Percentiles rank a stretch among this genome's conserved stretches.
phyloP scores from a whole-genome alignment of 768 basidiomycete species.

The Amanita polypyramis region DNA sequence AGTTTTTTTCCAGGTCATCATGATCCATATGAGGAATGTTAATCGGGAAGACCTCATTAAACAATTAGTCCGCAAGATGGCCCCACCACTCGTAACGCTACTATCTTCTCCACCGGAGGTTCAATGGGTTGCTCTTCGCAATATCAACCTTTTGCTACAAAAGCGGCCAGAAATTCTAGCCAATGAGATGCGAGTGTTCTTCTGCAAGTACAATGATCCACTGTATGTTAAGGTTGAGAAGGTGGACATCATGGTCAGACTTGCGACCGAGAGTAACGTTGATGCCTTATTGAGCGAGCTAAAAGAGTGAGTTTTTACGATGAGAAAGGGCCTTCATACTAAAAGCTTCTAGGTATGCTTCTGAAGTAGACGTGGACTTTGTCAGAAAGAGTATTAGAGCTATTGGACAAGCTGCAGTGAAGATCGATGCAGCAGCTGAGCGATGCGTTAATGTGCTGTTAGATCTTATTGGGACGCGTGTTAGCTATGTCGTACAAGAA shows the following conservation, averaged over 20 bases:
- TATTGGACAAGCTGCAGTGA: slow-evolving; percentile 94
- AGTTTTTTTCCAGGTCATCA: slow-evolving; percentile 60
- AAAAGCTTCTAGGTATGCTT: slow-evolving; percentile 60
- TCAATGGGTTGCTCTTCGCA: slow-evolving; percentile 96
- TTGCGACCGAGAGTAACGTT: slow-evolving; percentile 86
- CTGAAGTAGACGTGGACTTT: slow-evolving; percentile 97
- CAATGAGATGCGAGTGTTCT: slow-evolving; percentile 98
- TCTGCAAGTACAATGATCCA: slow-evolving; percentile 99
- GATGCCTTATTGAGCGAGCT: slow-evolving; percentile 92
- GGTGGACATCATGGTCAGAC: slow-evolving; percentile 93
- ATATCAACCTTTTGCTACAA: slow-evolving; percentile 93
- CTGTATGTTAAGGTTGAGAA: slow-evolving; percentile 99
- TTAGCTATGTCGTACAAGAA: slow-evolving; percentile 97
- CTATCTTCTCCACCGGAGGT: slow-evolving; percentile 95
- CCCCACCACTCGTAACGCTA: slow-evolving; percentile 89
- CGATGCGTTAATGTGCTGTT: slow-evolving; percentile 90
- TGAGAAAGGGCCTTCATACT: neutral
- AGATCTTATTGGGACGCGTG: slow-evolving; percentile 85
- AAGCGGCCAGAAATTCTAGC: slow-evolving; percentile 83
- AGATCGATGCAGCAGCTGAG: slow-evolving; percentile 88
- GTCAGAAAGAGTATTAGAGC: slow-evolving; percentile 91
- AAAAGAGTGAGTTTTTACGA: slow-evolving; percentile 64
- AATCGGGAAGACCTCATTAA: slow-evolving; percentile 75
- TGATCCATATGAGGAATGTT: slow-evolving; percentile 91
- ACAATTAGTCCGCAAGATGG: slow-evolving; percentile 91